phyloP scores from a whole-genome alignment of 768 basidiomycete genomes.

The Daedaleopsis nitida region DNA sequence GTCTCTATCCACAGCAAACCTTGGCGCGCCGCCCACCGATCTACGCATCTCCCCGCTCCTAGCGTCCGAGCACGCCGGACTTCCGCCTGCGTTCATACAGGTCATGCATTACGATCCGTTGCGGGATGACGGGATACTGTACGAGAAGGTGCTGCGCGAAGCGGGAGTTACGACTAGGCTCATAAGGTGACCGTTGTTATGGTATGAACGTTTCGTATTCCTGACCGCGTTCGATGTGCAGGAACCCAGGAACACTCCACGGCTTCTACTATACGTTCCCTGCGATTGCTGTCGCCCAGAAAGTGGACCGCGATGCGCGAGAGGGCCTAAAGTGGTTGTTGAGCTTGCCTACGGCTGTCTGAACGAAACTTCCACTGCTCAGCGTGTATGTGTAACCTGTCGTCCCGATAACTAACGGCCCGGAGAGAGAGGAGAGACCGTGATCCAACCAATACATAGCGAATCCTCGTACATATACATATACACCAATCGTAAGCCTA shows the following conservation, averaged over 20 bases:
- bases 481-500: no score
- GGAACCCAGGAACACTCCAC: conserved; percentile 31
- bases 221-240: not conserved
- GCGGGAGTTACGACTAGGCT: conserved; percentile 25
- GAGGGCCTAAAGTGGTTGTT: conserved; percentile 24
- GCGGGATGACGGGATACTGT: conserved; percentile 32
- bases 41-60: conserved; percentile 25
- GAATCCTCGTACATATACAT: no score
- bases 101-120: conserved; percentile 28
- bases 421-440: no score
- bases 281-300: conserved; percentile 9
- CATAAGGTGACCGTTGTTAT: conserved; percentile 19
- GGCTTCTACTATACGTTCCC: conserved; percentile 21
- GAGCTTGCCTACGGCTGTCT: not conserved
- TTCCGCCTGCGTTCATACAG: conserved; percentile 29
- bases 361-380: not conserved
- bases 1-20: not conserved
- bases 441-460: no score
- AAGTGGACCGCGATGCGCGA: conserved; percentile 18
- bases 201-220: not conserved
- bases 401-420: no score
- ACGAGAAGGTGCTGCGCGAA: conserved; percentile 27
- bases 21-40: conserved; percentile 5
- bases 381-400: not conserved
- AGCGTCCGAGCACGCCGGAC: conserved; percentile 19